Evolutionary conservation across 2,329 filamentous ascomycete genomes (phyloP), one percentile per base, ranked within the genome.

Genomic region (Trichoderma gracile): DNA sequence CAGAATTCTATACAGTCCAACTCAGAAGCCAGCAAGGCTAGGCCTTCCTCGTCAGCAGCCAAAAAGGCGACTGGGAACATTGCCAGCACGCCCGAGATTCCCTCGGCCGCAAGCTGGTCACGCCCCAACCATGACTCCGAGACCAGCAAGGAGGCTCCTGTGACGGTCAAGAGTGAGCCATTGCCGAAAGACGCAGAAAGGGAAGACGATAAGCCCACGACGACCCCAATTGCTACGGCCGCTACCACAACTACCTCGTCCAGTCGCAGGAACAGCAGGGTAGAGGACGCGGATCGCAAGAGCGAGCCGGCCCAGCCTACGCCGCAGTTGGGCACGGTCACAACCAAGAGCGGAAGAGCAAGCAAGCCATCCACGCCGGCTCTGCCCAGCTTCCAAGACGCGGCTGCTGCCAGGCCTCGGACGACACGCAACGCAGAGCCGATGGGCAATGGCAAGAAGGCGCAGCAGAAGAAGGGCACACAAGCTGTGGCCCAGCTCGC

Each of bases 1-100:
- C 91, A 93, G 73, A 93, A 90, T 72, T 91, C 90, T 17, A 84
- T 86, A 62, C 84, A 86, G 65, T 83, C 84, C n/a, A 79, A 77
- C 58, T 78, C 79, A 40, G 87, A 91, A 66, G 82, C 80, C 67
- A 73, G 77, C 62, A 81, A 82, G 63, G 77, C 50, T 66, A 80
- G 85, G 42, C 85, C 87, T 2, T 77, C 83, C 5, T 86, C 88
- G 1, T 84, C 86, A 2, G 80, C 85, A 12, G 85, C 88, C 3
- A 89, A 87, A 68, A 89, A 87, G 68, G 78, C 82, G 17, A 90
- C 86, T 71, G 84, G 83, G 10, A 63, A 80, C 76, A 71, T 73
- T 69, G 65, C 75, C 76, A 27, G 69, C 68, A 54, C 77, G 1
- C 76, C 78, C 7, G 81, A 83, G 50, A 65, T 71, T 25, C 68